Base-by-base conservation (phyloP, 768 basidiomycete genomes). In the Lactifluus volemus region DNA sequence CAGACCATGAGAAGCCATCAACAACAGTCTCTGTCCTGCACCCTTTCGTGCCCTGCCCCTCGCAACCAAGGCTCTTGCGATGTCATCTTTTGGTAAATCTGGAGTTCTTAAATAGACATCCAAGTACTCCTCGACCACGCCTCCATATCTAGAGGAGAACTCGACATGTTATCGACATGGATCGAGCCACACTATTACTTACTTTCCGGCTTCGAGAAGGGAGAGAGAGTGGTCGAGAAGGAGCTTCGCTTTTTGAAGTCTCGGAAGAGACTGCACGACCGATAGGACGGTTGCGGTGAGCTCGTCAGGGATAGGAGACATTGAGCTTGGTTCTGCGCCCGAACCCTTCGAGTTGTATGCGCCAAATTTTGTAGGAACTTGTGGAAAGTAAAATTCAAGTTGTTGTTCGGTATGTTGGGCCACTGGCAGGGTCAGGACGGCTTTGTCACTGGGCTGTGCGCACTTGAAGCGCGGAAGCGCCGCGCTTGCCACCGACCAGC, bases 91-190 rank as follows among this genome's bases (percentile, higher is more conserved):
- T 25, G 80, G 71, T 15, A 88, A 69, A 51, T 81, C 78, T 0
- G 85, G 84, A 15, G 84, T 85, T 58, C 77, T 74, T 49, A 88
- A 69, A 67, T 84, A 86, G 17, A 86, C 82, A 15, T 88, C 84
- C 29, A 86, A 67, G 67, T 84, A 86, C 50, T 77, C 80, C 69
- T 85, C 85, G 30, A 86, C 84, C 32, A 84, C 79, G 44, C 76
- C 73, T 15, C 83, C 84, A 73, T 84, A 86, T 66, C 85, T 87
- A 53, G 49, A 7, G 29, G 15, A 3, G 44, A 29, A 32, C 14
- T 25, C 21, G 11, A 36, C 8, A 10, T 53, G 53, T 50, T 14
- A 38, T 32, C 19, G 36, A 25, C 36, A 17, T 15, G 17, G 32
- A n/a, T 15, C 19, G 8, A 15, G 32, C 38, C 34, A 52, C 9